Evolutionary conservation across 139 green algal genomes (phyloP), one percentile per base, ranked within the genome.

Genomic region (Desmodesmus armatus): DNA sequence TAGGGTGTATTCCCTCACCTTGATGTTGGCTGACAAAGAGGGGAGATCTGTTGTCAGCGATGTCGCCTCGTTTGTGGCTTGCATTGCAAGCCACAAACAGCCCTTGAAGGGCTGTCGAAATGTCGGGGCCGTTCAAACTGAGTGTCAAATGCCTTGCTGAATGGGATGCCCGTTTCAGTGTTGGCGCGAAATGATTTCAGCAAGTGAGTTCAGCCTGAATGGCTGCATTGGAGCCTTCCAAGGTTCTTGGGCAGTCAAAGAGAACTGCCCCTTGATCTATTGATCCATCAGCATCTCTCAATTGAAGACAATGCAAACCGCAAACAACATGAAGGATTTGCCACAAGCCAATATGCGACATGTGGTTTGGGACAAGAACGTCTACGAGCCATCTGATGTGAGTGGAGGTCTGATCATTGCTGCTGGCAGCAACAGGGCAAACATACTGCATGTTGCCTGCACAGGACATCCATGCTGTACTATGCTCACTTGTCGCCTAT

Each of bases 371-470:
- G 84, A 85, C 77, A 17, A 13, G 13, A 78, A 94, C 2, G 94
- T 97, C 0, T 97, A 97, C 58, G 94, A 95, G 79, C 94, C 94
- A 1, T 94, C 93, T 41, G 94, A 97, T 53, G 94, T 97, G 70
- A 49, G 90, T 4, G 37, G 23, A 25, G 25, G 25, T 29, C 33
- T 66, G 19, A 15, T 72, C 47, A 6, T 13, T 4, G 21, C 31
- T 4, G 69, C 11, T 44, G 21, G 29, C 39, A 58, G 5, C 25
- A 63, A 11, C 3, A 43, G 11, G 3, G 13, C 3, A 3, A 9
- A n/a, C 5, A n/a, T 11, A 21, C 17, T 65, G 27, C 53, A 11
- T n/a, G n/a, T n/a, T n/a, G n/a, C n/a, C n/a, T n/a, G n/a, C n/a
- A n/a, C n/a, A n/a, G n/a, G n/a, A n/a, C n/a, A n/a, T n/a, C n/a